Base-by-base conservation (phyloP, 345 rosid species). In the Leavenworthia alabamica region DNA sequence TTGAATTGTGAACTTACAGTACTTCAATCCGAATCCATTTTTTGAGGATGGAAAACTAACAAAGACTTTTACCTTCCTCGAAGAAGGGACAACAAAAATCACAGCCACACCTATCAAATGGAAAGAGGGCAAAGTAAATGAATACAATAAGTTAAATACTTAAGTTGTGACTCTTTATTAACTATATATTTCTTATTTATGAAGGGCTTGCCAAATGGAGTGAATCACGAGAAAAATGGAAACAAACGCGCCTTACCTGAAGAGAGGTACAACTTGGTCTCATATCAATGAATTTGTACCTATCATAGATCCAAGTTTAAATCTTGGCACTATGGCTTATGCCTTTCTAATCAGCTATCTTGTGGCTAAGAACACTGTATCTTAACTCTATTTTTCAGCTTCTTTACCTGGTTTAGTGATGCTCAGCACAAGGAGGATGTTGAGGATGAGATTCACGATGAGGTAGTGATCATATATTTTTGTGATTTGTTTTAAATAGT, bases 201-300 rank as follows among this genome's bases (percentile, higher is more conserved):
- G 71, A 68, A 93, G 99, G 88, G 88, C 41, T 57, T 83, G 33
- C 73, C 89, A 7, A 93, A 87, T 74, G 99, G 97, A 77, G 86
- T 81, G 60, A 68, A 70, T 29, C 88, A 80, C 65, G 94, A 82
- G 80, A 93, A 86, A 74, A 89, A 87, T 77, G 96, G 97, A 61
- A 89, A 89, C 74, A 93, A 93, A 67, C 84, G 97, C 17, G 74
- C 82, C 27, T 72, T 89, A 37, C 55, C 77, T 53, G 86, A 86
- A 65, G 91, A 83, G 62, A 85, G 99, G 97, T 89, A 70, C n/a
- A n/a, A n/a, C n/a, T n/a, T n/a, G n/a, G n/a, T n/a, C n/a, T n/a
- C n/a, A n/a, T n/a, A n/a, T n/a, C n/a, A n/a, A n/a, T n/a, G n/a
- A n/a, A n/a, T n/a, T n/a, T n/a, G n/a, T n/a, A n/a, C n/a, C n/a